These are phyloP conservation scores for Letharia lupina DNA, from an alignment of 495 filamentous ascomycete species.

Conservation along the genomic window DNA sequence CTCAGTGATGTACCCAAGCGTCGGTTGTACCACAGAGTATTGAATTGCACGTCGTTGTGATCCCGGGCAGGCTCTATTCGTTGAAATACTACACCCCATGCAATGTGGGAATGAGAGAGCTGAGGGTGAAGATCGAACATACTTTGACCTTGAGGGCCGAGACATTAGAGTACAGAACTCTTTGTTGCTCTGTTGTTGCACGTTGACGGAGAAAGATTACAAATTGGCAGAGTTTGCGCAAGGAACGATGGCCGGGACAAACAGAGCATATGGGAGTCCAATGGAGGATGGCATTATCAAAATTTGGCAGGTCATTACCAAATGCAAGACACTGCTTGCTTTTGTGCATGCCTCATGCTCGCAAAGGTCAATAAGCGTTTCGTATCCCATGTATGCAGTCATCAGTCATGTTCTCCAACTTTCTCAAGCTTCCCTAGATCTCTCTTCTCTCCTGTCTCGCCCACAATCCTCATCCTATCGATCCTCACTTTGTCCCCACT, in stretches of 20 bases:
- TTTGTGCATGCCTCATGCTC: background rate
- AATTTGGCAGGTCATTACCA: background rate
- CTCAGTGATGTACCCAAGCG: conserved; percentile 46
- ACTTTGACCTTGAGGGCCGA: background rate
- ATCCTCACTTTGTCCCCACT: conserved; percentile 78
- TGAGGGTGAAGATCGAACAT: conserved; percentile 22
- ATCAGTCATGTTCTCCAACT: conserved; percentile 68
- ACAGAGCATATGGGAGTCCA: background rate
- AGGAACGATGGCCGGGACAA: background rate
- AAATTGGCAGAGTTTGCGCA: background rate
- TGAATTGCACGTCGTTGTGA: conserved; percentile 48
- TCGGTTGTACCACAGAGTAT: conserved; percentile 54
- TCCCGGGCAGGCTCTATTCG: conserved; percentile 5
- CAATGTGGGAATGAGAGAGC: conserved; percentile 9
- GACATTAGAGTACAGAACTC: background rate
- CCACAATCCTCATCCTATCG: conserved; percentile 77
- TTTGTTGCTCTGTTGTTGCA: background rate
- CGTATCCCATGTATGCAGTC: conserved; percentile 34
- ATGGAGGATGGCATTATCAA: background rate
- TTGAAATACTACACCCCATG: conserved; percentile 5
- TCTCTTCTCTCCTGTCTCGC: conserved; percentile 87
- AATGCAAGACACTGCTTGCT: background rate
- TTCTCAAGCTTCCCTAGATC: conserved; percentile 94
- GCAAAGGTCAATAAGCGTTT: conserved; percentile 4
- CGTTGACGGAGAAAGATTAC: background rate